These are phyloP conservation scores for Hymenoscyphus scutula DNA, from an alignment of 2,329 filamentous ascomycete genomes.

Conservation along the genomic window DNA sequence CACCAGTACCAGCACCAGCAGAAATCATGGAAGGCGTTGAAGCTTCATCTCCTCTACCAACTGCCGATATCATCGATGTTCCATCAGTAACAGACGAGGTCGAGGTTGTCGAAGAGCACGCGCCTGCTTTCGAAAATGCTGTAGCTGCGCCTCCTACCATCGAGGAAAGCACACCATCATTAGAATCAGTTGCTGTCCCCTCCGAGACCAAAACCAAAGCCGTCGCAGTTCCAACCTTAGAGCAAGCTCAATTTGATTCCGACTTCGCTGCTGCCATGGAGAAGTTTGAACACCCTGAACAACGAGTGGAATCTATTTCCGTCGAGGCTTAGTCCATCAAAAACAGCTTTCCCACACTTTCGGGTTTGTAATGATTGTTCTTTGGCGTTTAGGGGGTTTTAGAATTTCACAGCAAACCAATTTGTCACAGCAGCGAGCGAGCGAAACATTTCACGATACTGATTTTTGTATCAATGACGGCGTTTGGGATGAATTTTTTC, in stretches of 20 bases:
- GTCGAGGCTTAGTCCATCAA: neutral
- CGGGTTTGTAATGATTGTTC: neutral
- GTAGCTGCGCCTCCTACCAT: neutral
- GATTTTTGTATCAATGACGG: neutral
- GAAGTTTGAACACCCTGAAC: constrained; percentile 2
- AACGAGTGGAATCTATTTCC: neutral
- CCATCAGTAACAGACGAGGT: neutral
- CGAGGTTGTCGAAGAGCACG: constrained; percentile 2
- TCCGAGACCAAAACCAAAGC: neutral
- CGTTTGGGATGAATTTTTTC: too few species aligned
- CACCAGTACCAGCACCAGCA: neutral
- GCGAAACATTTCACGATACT: neutral
- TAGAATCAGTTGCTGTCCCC: neutral
- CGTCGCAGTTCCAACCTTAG: neutral
- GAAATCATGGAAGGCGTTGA: constrained; percentile 3
- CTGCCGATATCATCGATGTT: neutral
- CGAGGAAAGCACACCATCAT: neutral
- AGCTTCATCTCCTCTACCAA: neutral
- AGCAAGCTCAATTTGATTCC: neutral
- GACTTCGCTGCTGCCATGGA: constrained; percentile 7
- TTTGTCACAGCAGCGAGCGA: constrained; percentile 5
- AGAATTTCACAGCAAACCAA: neutral
- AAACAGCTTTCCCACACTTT: neutral
- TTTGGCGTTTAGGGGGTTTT: constrained; percentile 1
- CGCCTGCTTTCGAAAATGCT: too few species aligned